phyloP scores from a whole-genome alignment of 2,329 filamentous ascomycete species.

The Didymella lethalis region DNA sequence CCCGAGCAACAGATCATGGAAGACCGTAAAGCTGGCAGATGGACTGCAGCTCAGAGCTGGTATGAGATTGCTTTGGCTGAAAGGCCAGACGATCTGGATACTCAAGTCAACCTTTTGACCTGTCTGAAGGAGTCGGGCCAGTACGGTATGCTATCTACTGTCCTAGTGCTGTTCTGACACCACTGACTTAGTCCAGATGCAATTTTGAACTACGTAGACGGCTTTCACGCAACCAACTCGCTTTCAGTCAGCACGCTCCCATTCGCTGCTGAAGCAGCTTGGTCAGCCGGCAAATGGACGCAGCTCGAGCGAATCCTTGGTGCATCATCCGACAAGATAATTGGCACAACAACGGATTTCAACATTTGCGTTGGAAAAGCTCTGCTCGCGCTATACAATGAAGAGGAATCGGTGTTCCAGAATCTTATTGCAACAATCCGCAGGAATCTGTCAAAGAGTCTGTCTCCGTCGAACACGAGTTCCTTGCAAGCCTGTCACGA shows the following conservation, averaged over 20 bases:
- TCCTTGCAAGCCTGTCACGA: conserved; percentile 87
- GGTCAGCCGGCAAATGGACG: conserved; percentile 85
- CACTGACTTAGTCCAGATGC: conserved; percentile 65
- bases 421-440: conserved; percentile 70
- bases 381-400: conserved; percentile 66
- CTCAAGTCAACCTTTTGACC: conserved; percentile 82
- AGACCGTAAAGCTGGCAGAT: conserved; percentile 90
- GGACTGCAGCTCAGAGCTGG: conserved; percentile 96
- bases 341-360: conserved; percentile 68
- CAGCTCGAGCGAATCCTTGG: conserved; percentile 70
- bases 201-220: conserved; percentile 84
- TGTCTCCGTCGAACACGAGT: conserved; percentile 78
- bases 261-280: conserved; percentile 89
- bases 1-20: conserved; percentile 93
- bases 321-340: conserved; percentile 54
- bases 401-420: conserved; percentile 62
- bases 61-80: conserved; percentile 90
- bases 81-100: conserved; percentile 76
- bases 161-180: conserved; percentile 17
- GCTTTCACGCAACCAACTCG: conserved; percentile 62
- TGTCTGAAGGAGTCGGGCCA: conserved; percentile 97
- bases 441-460: conserved; percentile 72
- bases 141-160: conserved; percentile 67
- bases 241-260: conserved; percentile 67
- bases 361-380: conserved; percentile 80